Base-by-base conservation (phyloP, 2,329 filamentous ascomycete species). In the Claviceps capensis region DNA sequence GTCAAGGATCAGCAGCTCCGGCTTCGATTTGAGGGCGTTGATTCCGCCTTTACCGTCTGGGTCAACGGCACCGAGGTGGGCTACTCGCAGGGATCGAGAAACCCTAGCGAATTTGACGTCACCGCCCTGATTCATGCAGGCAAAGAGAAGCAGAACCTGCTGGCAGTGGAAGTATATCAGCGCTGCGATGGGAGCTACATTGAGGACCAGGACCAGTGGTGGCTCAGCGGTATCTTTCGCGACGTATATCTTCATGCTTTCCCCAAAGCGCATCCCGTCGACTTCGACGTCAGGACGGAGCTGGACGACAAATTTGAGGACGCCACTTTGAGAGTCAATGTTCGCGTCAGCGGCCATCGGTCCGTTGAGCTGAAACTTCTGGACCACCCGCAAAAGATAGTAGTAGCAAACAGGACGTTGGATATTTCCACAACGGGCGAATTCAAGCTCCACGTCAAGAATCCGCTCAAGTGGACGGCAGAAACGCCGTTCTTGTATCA, bases 21-120 rank as follows among this genome's bases (percentile, higher is more conserved):
- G n/a, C 66, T 89, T 4, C 72, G 84, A 4, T 88, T 88, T 53
- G 85, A 88, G 57, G 85, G 85, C 0, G 84, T 88, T 0, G 85
- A 88, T 60, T 78, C 81, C 45, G 79, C 84, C 0, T 88, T 85
- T 56, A 80, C 84, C 57, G 70, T 87, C 1, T 88, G 79, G 75
- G 61, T 89, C 3, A 88, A 89, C 59, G 82, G 82, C 0, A 66
- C 70, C 11, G 69, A 82, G 47, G 74, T 87, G 7, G 85, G 85
- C 1, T 88, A 88, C 60, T 81, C 79, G 1, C 84, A 88, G 61
- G 85, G 85, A 1, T 80, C 81, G 4, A 73, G 85, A 19, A 88
- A 88, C 55, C 80, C 85, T 0, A 78, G 78, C 30, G 85, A 88
- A 56, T 89, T 88, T 56, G 85, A 88, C 56, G 72, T 89, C 5